Percentiles rank a stretch among this genome's conserved stretches.
Evolutionary conservation across 768 basidiomycete species (phyloP).

Genomic region (Serendipita sp.): DNA sequence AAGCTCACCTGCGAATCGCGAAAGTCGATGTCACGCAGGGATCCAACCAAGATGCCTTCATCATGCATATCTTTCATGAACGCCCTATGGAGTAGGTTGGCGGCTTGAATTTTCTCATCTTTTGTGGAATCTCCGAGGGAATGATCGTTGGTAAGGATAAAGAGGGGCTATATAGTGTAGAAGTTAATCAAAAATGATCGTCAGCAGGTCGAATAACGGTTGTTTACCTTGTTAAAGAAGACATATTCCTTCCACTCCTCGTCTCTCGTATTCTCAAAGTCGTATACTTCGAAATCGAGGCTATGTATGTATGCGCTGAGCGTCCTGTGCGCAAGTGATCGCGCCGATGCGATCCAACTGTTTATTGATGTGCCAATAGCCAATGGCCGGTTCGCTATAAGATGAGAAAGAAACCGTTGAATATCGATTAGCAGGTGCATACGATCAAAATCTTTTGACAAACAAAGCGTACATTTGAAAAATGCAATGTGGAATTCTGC

Average conservation of each 20-base stretch:
- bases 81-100: constrained; percentile 30
- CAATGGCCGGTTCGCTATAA: neutral
- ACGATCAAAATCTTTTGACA: neutral
- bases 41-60: constrained; percentile 33
- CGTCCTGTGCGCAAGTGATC: constrained; percentile 34
- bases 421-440: neutral
- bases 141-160: constrained; percentile 42
- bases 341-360: constrained; percentile 20
- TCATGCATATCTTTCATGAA: constrained; percentile 34
- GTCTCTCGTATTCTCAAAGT: constrained; percentile 31
- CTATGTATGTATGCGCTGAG: constrained; percentile 33
- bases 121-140: constrained; percentile 16
- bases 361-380: constrained; percentile 1
- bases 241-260: constrained; percentile 33
- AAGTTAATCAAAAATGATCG: neutral
- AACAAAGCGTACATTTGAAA: constrained; percentile 30
- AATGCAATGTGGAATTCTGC: constrained; percentile 49
- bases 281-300: constrained; percentile 26
- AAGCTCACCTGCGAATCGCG: constrained; percentile 41
- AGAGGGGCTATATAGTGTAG: constrained; percentile 39
- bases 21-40: constrained; percentile 39
- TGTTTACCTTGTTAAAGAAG: constrained; percentile 23
- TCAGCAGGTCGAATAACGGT: neutral
- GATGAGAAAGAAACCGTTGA: neutral
- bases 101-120: constrained; percentile 12